Conservation (phyloP, 768 basidiomycete species). For the Tricholoma saponaceum region DNA sequence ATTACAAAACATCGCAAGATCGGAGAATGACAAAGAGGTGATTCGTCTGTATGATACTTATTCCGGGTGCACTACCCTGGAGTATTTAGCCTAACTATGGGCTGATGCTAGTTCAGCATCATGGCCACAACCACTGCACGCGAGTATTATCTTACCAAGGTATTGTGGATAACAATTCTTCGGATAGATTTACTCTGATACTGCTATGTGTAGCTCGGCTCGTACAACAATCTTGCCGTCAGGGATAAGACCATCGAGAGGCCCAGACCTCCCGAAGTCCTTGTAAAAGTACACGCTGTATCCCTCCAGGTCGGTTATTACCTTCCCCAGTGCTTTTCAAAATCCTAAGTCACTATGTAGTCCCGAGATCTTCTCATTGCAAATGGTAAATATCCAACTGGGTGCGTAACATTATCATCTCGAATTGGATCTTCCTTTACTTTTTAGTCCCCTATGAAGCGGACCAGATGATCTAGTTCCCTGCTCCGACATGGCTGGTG, state of each 20-base stretch:
- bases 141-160: too few relatives aligned
- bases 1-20: too few relatives aligned
- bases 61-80: too few relatives aligned
- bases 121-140: too few relatives aligned
- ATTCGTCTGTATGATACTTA: too few relatives aligned
- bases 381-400: slow-evolving; percentile 30
- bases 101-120: too few relatives aligned
- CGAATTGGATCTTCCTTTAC: not conserved
- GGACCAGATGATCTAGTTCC: slow-evolving; percentile 26
- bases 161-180: too few relatives aligned
- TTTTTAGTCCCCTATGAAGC: not conserved
- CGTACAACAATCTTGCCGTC: slow-evolving; percentile 21
- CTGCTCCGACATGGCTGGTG: slow-evolving; percentile 54
- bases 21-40: too few relatives aligned
- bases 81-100: too few relatives aligned
- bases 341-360: slow-evolving; percentile 16
- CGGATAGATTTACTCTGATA: too few relatives aligned
- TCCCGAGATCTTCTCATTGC: slow-evolving; percentile 49
- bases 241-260: slow-evolving; percentile 19
- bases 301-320: slow-evolving; percentile 43
- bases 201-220: slow-evolving; percentile 9
- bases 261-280: slow-evolving; percentile 44
- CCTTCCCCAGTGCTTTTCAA: not conserved
- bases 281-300: slow-evolving; percentile 53
- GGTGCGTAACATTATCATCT: slow-evolving; percentile 15